Evolutionary conservation across 2,329 filamentous ascomycete genomes (phyloP).

Genomic region (Epicoccum sorghinum): DNA sequence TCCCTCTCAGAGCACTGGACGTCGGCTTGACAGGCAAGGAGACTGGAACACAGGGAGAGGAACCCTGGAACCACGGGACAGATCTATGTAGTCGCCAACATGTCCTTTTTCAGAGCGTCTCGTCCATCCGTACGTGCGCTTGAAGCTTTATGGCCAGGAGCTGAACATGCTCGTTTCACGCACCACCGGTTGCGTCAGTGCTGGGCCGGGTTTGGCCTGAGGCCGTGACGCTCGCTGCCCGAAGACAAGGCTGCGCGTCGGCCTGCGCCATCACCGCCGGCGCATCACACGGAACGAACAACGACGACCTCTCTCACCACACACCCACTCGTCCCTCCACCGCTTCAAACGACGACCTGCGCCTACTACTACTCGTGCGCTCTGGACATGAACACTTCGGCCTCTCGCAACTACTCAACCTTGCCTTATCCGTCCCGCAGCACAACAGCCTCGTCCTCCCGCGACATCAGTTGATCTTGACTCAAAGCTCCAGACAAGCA

Average conservation of each 20-base stretch:
- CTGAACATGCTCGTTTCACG: not conserved
- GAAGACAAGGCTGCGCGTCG: constrained; percentile 21
- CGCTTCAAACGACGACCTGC: constrained; percentile 25
- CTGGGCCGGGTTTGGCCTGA: constrained; percentile 11
- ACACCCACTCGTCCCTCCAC: constrained; percentile 17
- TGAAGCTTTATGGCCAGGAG: not conserved
- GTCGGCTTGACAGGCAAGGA: not conserved
- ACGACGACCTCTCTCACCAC: not conserved
- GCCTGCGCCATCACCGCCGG: constrained; percentile 29
- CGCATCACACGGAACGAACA: constrained; percentile 1
- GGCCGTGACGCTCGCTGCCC: constrained; percentile 22
- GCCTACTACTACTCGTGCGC: constrained; percentile 30
- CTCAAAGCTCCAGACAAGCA: constrained; percentile 23
- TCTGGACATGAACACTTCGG: constrained; percentile 46
- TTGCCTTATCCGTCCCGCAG: constrained; percentile 27
- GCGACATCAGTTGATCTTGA: constrained; percentile 22
- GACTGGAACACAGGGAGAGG: not conserved
- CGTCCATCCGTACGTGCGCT: not conserved
- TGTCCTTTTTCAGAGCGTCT: not conserved
- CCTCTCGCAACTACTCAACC: constrained; percentile 26
- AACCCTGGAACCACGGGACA: not conserved
- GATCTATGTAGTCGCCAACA: not conserved
- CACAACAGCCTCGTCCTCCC: constrained; percentile 31
- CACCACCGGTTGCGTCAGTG: constrained; percentile 14
- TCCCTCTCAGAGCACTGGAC: constrained; percentile 9